These are phyloP conservation scores for Chlorella sp. DNA, from an alignment of 139 green algal species.

Conservation along the genomic window DNA sequence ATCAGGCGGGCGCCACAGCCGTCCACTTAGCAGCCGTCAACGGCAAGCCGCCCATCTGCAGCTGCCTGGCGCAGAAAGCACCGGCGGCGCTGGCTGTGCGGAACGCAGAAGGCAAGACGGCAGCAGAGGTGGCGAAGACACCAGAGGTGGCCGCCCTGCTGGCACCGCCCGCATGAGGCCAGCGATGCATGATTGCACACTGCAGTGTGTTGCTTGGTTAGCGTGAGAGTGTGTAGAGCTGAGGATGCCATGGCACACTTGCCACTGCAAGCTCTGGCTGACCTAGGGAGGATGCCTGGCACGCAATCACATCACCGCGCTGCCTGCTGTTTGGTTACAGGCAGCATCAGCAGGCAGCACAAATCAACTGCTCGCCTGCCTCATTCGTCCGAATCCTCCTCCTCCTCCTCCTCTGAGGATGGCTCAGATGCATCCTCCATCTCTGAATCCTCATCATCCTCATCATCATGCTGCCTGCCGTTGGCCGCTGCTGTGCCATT, in stretches of 20 bases:
- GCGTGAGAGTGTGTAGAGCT: no score
- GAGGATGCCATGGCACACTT: no score
- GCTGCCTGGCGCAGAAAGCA: background rate
- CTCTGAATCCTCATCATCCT: background rate
- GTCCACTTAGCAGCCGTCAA: conserved; percentile 50
- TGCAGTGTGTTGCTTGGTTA: no score
- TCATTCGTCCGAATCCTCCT: background rate
- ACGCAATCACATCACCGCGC: no score
- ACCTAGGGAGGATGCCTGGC: no score
- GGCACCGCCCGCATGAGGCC: background rate
- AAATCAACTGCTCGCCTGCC: no score
- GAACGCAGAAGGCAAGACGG: conserved; percentile 29
- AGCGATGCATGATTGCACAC: no score
- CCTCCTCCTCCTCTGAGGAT: background rate
- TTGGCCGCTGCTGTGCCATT: background rate
- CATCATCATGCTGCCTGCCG: background rate
- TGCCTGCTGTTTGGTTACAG: no score
- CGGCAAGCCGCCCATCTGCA: conserved; percentile 26
- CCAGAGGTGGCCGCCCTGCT: conserved; percentile 1
- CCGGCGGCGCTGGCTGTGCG: background rate
- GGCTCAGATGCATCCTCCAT: no score
- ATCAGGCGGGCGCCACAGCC: conserved; percentile 50
- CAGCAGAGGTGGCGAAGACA: conserved; percentile 20
- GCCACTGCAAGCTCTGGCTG: no score
- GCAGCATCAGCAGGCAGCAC: no score